Evolutionary conservation across 305 asterid genomes (phyloP), one percentile per base, ranked within the genome.

Genomic region (Ilex paraguariensis): DNA sequence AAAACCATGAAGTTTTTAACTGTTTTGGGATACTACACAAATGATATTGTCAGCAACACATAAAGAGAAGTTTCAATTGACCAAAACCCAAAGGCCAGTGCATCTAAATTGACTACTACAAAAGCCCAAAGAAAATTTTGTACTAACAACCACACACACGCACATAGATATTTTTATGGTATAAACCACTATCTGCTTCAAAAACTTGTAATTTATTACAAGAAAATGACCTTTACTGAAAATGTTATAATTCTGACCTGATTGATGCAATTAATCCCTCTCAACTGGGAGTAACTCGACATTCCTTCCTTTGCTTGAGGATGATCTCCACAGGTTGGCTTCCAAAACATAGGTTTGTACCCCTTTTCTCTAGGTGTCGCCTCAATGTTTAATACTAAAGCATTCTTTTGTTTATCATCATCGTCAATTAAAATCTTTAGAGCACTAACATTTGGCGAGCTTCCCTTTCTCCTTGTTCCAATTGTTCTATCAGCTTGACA

Each of bases 321-420:
- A 70, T 61, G 60, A 30, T 69, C 75, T 61, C 70, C 79, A 5
- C 68, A 57, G 36, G 72, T 66, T 10, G 65, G 66, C 55, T 66
- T 75, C 83, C 79, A 72, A 68, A 79, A 73, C 48, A 52, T 63
- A 63, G 75, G 78, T 66, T 73, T 85, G 7, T 70, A 75, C 6
- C 80, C 85, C 72, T 81, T 86, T 66, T 84, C 91, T 45, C 73
- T 80, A 3, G 90, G 83, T 21, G 87, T 80, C 48, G 75, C 67
- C 70, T 80, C 88, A 51, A 59, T 53, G 33, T 30, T 57, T 64
- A 57, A 39, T 2, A 53, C 46, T 56, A 65, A 30, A 57, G 73
- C 67, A 68, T 76, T 70, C 62, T 60, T 65, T 59, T 62, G 75
- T 36, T 51, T 56, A 49, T 79, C 79, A 31, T 66, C 69, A 31